phyloP scores from a whole-genome alignment of 2,329 filamentous ascomycete genomes.

The Xylaria arbuscula region DNA sequence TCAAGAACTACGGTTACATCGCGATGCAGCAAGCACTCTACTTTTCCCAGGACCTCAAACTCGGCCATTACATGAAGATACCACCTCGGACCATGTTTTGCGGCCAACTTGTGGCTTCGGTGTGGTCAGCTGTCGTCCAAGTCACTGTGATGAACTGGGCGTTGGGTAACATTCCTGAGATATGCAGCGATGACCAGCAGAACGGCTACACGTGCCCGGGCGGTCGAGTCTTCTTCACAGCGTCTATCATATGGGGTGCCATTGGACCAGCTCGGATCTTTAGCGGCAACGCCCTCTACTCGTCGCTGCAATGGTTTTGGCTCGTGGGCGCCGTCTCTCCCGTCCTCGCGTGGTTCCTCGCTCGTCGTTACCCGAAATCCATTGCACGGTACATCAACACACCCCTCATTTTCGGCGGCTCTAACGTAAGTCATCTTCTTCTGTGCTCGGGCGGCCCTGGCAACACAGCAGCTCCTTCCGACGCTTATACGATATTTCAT shows the following conservation, averaged over 20 bases:
- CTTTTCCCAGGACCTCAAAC: constrained; percentile 73
- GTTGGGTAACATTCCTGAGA: constrained; percentile 67
- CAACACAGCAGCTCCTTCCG: not conserved
- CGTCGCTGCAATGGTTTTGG: constrained; percentile 76
- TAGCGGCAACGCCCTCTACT: constrained; percentile 70
- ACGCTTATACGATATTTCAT: not conserved
- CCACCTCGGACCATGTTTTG: constrained; percentile 61
- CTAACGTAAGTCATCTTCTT: constrained; percentile 50
- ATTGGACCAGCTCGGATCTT: constrained; percentile 79
- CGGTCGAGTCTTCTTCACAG: constrained; percentile 71
- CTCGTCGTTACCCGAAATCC: constrained; percentile 70
- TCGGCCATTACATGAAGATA: constrained; percentile 69
- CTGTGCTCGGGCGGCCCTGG: not conserved
- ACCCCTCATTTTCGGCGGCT: constrained; percentile 75
- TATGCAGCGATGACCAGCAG: constrained; percentile 67
- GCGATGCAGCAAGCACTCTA: constrained; percentile 74
- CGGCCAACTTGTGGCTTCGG: constrained; percentile 61
- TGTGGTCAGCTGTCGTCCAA: constrained; percentile 61
- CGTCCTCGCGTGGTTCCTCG: constrained; percentile 70
- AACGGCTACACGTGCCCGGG: constrained; percentile 68
- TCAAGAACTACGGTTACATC: constrained; percentile 79
- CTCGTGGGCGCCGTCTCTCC: constrained; percentile 73
- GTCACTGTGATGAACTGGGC: constrained; percentile 76
- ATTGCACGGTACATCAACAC: constrained; percentile 73
- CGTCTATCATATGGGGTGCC: constrained; percentile 77